These are phyloP conservation scores for Gracilariopsis chorda DNA, from an alignment of 23 red algal species.

Conservation along the genomic window DNA sequence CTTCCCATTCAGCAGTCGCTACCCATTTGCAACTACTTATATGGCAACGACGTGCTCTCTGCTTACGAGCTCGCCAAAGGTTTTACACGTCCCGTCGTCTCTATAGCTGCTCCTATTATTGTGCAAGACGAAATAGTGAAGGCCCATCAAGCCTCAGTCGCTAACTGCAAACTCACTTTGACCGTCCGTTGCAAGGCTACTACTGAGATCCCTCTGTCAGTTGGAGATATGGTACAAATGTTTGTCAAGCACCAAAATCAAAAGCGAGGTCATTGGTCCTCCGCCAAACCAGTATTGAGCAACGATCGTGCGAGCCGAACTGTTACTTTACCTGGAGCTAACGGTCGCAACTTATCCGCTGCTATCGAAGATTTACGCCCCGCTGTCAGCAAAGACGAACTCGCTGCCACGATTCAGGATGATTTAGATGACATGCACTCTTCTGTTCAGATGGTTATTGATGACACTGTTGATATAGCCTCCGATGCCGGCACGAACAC, in stretches of 20 bases:
- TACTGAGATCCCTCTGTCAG: not conserved
- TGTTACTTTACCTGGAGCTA: slow-evolving; percentile 7
- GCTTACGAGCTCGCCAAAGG: not conserved
- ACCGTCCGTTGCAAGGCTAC: not conserved
- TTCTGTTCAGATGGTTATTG: not conserved
- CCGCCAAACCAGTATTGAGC: not conserved
- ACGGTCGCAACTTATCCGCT: not conserved
- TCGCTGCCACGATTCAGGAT: slow-evolving; percentile 3
- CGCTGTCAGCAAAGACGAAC: slow-evolving; percentile 16
- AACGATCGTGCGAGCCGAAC: not conserved
- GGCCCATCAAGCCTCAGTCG: not conserved
- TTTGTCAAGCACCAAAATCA: slow-evolving; percentile 22
- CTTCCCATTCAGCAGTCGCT: not conserved
- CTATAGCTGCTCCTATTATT: not conserved
- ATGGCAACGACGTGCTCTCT: slow-evolving; percentile 13
- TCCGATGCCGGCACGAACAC: too few species aligned
- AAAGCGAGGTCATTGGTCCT: slow-evolving; percentile 3
- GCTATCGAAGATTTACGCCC: slow-evolving; percentile 23
- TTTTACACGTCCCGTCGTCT: not conserved
- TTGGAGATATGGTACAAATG: slow-evolving; percentile 7
- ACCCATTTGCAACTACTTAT: not conserved
- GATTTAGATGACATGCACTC: not conserved
- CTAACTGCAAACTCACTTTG: slow-evolving; percentile 19
- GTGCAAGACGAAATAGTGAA: not conserved
- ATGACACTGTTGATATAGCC: too few species aligned